Evolutionary conservation across 768 basidiomycete species (phyloP), one percentile per base, ranked within the genome.

Genomic region (Suillus cothurnatus): DNA sequence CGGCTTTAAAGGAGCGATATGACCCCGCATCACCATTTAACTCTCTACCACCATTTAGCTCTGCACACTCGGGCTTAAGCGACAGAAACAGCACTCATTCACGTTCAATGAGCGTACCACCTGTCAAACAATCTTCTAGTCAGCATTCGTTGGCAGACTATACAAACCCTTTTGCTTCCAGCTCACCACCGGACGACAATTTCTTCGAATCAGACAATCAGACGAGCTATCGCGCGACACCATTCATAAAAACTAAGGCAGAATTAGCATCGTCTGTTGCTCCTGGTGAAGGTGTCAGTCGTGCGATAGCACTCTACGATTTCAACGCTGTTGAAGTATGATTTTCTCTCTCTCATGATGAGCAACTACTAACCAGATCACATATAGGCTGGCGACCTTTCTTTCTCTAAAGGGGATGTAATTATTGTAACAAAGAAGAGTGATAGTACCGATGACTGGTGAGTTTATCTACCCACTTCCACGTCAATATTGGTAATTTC

Each of bases 371-470:
- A 47, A 59, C 36, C 69, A 62, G 65, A 63, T 32, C 6, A 34
- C 26, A n/a, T 61, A n/a, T 32, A 93, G 90, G 73, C 79, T 12
- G 92, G 91, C 2, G 92, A 94, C 73, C 70, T 94, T 55, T 89
- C 90, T 0, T 92, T 94, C 71, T 80, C 78, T 17, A 93, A 88
- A 72, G 92, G 92, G 1, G 89, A 93, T 67, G 82, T 94, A 17
- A 90, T 94, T 57, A 81, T 77, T 19, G 79, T 94, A 26, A 87
- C 84, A 14, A 79, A 88, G 74, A 92, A 85, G 79, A 93, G 87
- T 66, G 81, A 87, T 41, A 91, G 85, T 52, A 86, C 79, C 12
- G 86, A 94, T 71, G 90, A 93, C 68, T 94, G 92, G 92, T 88
- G 68, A 60, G 83, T 75, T 38, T 61, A 6, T 61, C 55, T 34